A percentile compares a stretch with the other conserved stretches of the same genome.
Evolutionary conservation across 306 rosid species (phyloP).

Genomic region (Casuarina equisetifolia): DNA sequence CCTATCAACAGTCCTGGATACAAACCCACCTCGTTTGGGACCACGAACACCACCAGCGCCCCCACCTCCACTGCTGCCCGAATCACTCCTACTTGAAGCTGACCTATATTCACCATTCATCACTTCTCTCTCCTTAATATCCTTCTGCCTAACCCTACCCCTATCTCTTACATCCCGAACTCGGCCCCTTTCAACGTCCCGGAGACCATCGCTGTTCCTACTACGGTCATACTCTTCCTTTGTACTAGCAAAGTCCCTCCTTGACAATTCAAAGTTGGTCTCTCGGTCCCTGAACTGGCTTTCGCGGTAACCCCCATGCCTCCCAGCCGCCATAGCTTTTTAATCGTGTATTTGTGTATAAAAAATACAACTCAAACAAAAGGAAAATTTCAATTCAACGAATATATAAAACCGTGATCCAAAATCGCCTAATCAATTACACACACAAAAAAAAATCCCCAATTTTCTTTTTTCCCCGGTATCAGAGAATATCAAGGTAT

Average conservation of each 20-base stretch:
- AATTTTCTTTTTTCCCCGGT: not conserved
- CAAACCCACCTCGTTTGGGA: constrained; percentile 54
- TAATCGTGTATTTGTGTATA: not conserved
- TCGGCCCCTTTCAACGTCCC: constrained; percentile 49
- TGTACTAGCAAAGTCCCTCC: constrained; percentile 37
- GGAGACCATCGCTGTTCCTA: constrained; percentile 44
- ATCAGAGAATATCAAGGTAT: constrained; percentile 4
- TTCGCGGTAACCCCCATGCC: constrained; percentile 77
- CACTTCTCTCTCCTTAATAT: constrained; percentile 53
- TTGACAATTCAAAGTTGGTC: constrained; percentile 54
- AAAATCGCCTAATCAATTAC: constrained; percentile 11
- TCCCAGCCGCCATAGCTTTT: constrained; percentile 77
- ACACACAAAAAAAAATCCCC: constrained; percentile 7
- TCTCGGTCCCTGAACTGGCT: constrained; percentile 74
- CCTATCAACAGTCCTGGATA: constrained; percentile 53
- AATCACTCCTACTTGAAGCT: constrained; percentile 68
- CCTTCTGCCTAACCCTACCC: constrained; percentile 60
- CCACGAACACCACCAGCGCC: constrained; percentile 42
- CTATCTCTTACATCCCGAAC: constrained; percentile 59
- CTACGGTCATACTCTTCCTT: constrained; percentile 68
- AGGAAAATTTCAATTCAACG: constrained; percentile 21
- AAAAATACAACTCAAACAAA: constrained; percentile 30
- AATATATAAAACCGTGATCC: constrained; percentile 41
- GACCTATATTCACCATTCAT: constrained; percentile 52
- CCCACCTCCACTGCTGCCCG: constrained; percentile 57